phyloP scores from a whole-genome alignment of 2,329 filamentous ascomycete species.

The Alternaria novae-zelandiae region DNA sequence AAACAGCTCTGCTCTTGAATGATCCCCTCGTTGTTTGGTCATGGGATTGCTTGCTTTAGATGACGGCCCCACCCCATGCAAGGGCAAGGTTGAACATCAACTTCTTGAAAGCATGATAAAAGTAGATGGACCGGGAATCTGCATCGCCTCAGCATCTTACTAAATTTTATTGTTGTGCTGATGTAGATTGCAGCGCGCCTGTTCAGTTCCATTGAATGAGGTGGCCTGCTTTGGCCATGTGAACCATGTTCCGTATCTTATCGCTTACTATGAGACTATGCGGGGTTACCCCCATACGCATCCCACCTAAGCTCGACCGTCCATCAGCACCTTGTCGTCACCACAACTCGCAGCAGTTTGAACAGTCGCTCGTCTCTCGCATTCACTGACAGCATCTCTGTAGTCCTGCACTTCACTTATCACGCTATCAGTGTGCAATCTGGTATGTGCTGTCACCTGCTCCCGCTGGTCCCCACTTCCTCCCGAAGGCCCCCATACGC shows the following conservation, averaged over 20 bases:
- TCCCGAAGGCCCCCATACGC: conserved; percentile 18
- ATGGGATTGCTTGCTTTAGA: neutral
- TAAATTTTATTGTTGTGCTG: neutral
- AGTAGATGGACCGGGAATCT: neutral
- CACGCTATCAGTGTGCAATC: neutral
- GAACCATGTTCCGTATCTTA: conserved; percentile 13
- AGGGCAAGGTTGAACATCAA: neutral
- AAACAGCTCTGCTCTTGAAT: neutral
- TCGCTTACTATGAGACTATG: conserved; percentile 10
- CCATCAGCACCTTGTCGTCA: conserved; percentile 9
- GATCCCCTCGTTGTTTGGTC: neutral
- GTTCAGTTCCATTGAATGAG: neutral
- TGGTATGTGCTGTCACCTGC: conserved; percentile 11
- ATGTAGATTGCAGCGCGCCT: neutral
- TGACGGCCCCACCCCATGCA: neutral
- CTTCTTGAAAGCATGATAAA: neutral
- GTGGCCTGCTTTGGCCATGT: neutral
- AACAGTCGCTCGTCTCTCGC: neutral
- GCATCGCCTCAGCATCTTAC: neutral
- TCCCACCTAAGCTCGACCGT: conserved; percentile 7
- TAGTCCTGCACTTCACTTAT: neutral
- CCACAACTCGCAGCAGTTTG: neutral
- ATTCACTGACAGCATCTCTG: neutral
- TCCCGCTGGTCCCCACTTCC: conserved; percentile 2
- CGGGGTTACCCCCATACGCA: conserved; percentile 9